phyloP scores from a whole-genome alignment of 2,329 filamentous ascomycete genomes.

The Alternaria hordeiaustralica region DNA sequence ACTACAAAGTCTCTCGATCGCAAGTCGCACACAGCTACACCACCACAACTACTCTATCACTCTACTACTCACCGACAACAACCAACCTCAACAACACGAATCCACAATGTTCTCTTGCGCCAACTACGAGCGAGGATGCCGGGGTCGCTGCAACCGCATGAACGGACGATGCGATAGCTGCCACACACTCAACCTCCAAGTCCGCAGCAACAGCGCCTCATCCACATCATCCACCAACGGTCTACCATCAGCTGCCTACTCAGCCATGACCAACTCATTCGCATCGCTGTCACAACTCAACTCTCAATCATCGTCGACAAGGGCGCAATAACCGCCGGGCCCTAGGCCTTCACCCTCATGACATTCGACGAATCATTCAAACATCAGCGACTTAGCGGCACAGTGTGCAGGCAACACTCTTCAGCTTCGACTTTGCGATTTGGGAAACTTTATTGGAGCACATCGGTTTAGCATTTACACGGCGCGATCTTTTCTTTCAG shows the following conservation, averaged over 20 bases:
- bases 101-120: slow-evolving; percentile 52
- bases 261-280: slow-evolving; percentile 50
- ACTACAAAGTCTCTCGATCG: background rate
- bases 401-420: slow-evolving; percentile 20
- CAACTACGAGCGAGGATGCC: slow-evolving; percentile 55
- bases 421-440: background rate
- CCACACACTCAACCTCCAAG: slow-evolving; percentile 49
- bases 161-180: slow-evolving; percentile 49
- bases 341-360: slow-evolving; percentile 7
- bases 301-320: slow-evolving; percentile 26
- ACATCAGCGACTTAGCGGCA: slow-evolving; percentile 29
- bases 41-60: background rate
- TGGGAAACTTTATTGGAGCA: background rate
- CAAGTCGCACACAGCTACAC: background rate
- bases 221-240: slow-evolving; percentile 39
- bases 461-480: slow-evolving; percentile 15
- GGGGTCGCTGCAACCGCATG: slow-evolving; percentile 49
- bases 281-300: slow-evolving; percentile 46
- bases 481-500: background rate
- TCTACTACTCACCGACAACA: background rate
- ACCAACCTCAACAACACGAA: background rate
- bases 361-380: slow-evolving; percentile 23
- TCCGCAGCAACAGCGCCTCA: slow-evolving; percentile 41
- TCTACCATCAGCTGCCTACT: slow-evolving; percentile 41
- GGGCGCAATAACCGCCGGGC: slow-evolving; percentile 25